Conservation (phyloP, 768 basidiomycete species). For the Panaeolus cyanescens region DNA sequence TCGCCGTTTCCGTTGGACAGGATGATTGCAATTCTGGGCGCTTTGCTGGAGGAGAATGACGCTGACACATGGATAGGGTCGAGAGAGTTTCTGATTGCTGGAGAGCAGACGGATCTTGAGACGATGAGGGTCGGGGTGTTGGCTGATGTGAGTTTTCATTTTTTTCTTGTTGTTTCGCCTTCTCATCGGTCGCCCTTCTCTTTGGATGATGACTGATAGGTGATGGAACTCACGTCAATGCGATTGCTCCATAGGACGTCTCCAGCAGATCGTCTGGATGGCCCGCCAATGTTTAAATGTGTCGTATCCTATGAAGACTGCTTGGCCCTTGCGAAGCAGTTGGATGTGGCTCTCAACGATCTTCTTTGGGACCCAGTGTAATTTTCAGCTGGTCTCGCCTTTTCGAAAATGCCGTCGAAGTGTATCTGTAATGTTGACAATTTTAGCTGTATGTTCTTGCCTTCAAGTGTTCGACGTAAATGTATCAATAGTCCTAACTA, state of each 20-base stretch:
- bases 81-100: slow-evolving; percentile 54
- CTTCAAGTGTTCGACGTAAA: no score
- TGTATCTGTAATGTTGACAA: no score
- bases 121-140: slow-evolving; percentile 60
- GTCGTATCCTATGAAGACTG: slow-evolving; percentile 64
- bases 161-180: slow-evolving; percentile 1
- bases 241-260: slow-evolving; percentile 69
- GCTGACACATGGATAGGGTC: slow-evolving; percentile 45
- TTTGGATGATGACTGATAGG: slow-evolving; percentile 39
- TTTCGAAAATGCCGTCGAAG: no score
- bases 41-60: slow-evolving; percentile 75
- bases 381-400: no score
- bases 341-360: slow-evolving; percentile 63
- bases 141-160: slow-evolving; percentile 49
- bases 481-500: no score
- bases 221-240: slow-evolving; percentile 65
- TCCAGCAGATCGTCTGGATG: slow-evolving; percentile 62
- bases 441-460: no score
- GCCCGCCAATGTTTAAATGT: slow-evolving; percentile 73
- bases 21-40: slow-evolving; percentile 77
- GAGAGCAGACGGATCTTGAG: slow-evolving; percentile 79
- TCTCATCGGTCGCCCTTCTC: background rate
- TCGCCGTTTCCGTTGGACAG: slow-evolving; percentile 78
- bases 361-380: slow-evolving; percentile 66
- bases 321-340: slow-evolving; percentile 54